phyloP scores from a whole-genome alignment of 2,329 filamentous ascomycete species.

The Epichloe glyceriae region DNA sequence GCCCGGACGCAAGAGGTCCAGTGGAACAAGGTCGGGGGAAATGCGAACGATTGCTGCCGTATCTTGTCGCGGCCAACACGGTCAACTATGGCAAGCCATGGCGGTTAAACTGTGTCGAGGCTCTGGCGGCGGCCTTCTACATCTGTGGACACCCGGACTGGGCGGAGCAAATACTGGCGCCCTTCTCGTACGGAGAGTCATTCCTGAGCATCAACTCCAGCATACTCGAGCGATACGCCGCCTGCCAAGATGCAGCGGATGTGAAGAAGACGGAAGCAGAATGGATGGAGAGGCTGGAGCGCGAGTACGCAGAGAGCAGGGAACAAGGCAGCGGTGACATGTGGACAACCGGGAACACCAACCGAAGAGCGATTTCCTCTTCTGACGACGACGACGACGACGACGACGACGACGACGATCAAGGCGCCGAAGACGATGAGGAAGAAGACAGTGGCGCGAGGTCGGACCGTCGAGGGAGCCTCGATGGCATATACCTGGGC shows the following conservation, averaged over 20 bases:
- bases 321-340: slow-evolving; percentile 59
- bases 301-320: slow-evolving; percentile 73
- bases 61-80: slow-evolving; percentile 89
- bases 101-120: slow-evolving; percentile 91
- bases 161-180: slow-evolving; percentile 70
- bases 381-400: slow-evolving; percentile 39
- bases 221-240: slow-evolving; percentile 72
- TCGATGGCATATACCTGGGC: slow-evolving; percentile 49
- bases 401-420: slow-evolving; percentile 30
- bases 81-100: slow-evolving; percentile 97
- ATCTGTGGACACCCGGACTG: slow-evolving; percentile 89
- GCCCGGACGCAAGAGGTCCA: slow-evolving; percentile 84
- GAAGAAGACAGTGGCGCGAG: slow-evolving; percentile 26
- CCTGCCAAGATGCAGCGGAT: slow-evolving; percentile 65
- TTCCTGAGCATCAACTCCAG: slow-evolving; percentile 86
- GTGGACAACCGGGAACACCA: slow-evolving; percentile 86
- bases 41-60: slow-evolving; percentile 81
- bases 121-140: slow-evolving; percentile 79
- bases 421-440: slow-evolving; percentile 28
- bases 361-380: slow-evolving; percentile 44
- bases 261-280: slow-evolving; percentile 74
- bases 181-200: slow-evolving; percentile 77
- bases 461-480: slow-evolving; percentile 28
- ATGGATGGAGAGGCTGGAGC: slow-evolving; percentile 83
- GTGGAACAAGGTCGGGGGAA: slow-evolving; percentile 87